A percentile compares a stretch with the other conserved stretches of the same genome.
Evolutionary conservation across 1,139 yeast species (phyloP).

Genomic region (Taiozyma onychis): DNA sequence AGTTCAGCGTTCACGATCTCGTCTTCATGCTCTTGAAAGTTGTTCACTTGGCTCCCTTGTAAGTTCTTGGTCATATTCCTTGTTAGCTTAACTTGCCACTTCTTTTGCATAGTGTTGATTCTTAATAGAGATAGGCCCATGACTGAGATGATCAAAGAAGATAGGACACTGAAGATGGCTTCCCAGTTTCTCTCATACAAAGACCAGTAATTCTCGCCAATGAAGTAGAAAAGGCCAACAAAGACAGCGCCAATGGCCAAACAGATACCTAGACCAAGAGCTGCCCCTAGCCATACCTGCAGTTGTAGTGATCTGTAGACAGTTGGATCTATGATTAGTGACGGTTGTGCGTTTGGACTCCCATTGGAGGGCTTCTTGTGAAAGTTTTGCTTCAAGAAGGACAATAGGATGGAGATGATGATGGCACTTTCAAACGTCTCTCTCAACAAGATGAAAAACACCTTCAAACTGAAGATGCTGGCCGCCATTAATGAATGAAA

Average conservation of each 20-base stretch:
- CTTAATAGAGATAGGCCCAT: slow-evolving; percentile 88
- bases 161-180: slow-evolving; percentile 72
- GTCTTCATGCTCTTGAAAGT: slow-evolving; percentile 16
- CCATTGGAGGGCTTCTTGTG: slow-evolving; percentile 9
- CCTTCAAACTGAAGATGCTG: slow-evolving; percentile 25
- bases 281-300: slow-evolving; percentile 77
- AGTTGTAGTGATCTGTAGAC: slow-evolving; percentile 49
- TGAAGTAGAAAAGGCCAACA: slow-evolving; percentile 70
- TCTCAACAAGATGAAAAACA: slow-evolving; percentile 75
- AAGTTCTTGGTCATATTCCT: slow-evolving; percentile 49
- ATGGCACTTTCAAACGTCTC: slow-evolving; percentile 82
- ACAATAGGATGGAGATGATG: slow-evolving; percentile 76
- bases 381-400: slow-evolving; percentile 77
- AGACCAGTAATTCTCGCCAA: slow-evolving; percentile 72
- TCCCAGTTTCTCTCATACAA: slow-evolving; percentile 82
- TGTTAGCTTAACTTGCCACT: slow-evolving; percentile 83
- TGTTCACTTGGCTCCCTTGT: slow-evolving; percentile 23
- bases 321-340: slow-evolving; percentile 31
- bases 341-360: slow-evolving; percentile 3
- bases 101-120: slow-evolving; percentile 76
- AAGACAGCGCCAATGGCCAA: slow-evolving; percentile 70
- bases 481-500: background rate
- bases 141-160: slow-evolving; percentile 65
- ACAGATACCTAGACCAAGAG: slow-evolving; percentile 61
- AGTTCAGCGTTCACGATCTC: slow-evolving; percentile 21